Evolutionary conservation across 176 grass and related monocot genomes (phyloP).

Genomic region (Dactylis glomerata): DNA sequence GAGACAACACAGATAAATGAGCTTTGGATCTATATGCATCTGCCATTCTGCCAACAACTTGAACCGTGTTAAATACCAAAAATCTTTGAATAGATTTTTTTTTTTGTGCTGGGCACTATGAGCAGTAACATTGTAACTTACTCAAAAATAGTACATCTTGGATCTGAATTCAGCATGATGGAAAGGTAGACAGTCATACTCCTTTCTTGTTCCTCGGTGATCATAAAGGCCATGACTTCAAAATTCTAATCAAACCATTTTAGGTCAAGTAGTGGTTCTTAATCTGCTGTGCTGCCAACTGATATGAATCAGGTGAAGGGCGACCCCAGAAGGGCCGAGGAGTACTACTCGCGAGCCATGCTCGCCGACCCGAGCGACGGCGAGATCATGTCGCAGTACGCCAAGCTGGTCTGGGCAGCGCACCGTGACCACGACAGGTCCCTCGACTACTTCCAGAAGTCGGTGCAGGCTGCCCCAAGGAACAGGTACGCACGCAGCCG

Average conservation of each 20-base stretch:
- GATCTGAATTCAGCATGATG: background rate
- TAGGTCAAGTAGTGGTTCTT: background rate
- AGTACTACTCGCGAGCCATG: slow-evolving; percentile 96
- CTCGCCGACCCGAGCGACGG: slow-evolving; percentile 69
- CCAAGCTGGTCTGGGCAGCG: slow-evolving; percentile 74
- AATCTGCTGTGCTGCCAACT: background rate
- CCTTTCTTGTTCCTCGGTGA: background rate
- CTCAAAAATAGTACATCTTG: background rate
- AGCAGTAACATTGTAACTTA: no score
- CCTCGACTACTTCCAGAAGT: slow-evolving; percentile 65
- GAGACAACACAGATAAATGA: background rate
- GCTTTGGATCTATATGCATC: background rate
- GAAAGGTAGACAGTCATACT: background rate
- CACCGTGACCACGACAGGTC: slow-evolving; percentile 66
- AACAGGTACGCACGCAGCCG: slow-evolving; percentile 19
- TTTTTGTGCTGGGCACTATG: background rate
- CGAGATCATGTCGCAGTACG: slow-evolving; percentile 87
- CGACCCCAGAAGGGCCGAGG: slow-evolving; percentile 64
- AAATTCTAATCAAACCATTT: background rate
- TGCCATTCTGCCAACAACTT: background rate
- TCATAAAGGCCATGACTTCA: background rate
- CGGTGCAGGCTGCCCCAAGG: slow-evolving; percentile 58
- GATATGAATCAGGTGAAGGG: slow-evolving; percentile 50
- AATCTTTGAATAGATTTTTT: background rate
- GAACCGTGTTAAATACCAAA: background rate